These are phyloP conservation scores for Hirsutella minnesotensis DNA, from an alignment of 2,329 filamentous ascomycete genomes.

Conservation along the genomic window DNA sequence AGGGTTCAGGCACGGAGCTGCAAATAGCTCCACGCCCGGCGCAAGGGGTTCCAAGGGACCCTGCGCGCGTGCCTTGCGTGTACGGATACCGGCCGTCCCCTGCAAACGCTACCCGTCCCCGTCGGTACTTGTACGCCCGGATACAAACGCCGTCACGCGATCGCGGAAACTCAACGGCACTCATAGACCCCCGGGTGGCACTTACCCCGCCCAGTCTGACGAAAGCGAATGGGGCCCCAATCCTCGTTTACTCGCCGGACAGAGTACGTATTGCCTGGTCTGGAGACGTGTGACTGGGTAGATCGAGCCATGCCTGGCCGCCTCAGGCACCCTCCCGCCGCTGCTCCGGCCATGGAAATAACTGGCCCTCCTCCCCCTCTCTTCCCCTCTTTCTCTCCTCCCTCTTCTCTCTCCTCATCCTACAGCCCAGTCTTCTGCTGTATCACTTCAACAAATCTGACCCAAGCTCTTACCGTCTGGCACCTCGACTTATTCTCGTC, in stretches of 20 bases:
- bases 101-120: background rate
- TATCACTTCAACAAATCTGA: no score
- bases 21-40: background rate
- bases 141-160: slow-evolving; percentile 7
- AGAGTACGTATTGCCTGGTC: background rate
- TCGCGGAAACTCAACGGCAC: slow-evolving; percentile 4
- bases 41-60: background rate
- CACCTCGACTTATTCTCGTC: background rate
- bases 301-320: slow-evolving; percentile 1
- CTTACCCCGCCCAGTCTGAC: slow-evolving; percentile 34
- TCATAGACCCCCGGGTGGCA: slow-evolving; percentile 8
- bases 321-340: slow-evolving; percentile 6
- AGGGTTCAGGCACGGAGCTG: background rate
- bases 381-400: slow-evolving; percentile 10
- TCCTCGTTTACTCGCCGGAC: background rate
- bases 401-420: slow-evolving; percentile 13
- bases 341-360: slow-evolving; percentile 15
- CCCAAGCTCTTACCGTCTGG: no score
- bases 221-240: slow-evolving; percentile 19
- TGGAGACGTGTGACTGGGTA: background rate
- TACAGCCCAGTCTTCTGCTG: background rate
- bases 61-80: background rate
- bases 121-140: background rate
- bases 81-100: background rate
- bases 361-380: slow-evolving; percentile 18